A percentile compares a stretch with the other conserved stretches of the same genome.
phyloP scores from a whole-genome alignment of 169 alveolate species.

The Amoebophrya sp. region DNA sequence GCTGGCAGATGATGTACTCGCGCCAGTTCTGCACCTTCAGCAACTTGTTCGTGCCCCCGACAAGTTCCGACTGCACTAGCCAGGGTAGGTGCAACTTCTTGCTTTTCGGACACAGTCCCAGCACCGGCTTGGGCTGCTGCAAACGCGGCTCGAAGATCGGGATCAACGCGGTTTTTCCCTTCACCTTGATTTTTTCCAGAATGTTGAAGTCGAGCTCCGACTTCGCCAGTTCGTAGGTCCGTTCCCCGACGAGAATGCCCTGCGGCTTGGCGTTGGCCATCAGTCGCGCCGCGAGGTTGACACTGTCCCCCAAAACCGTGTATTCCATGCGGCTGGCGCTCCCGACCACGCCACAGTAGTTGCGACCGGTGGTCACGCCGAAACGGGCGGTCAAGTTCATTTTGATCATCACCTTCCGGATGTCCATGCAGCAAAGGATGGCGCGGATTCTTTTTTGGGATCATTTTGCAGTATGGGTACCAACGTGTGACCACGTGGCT shows the following conservation, averaged over 20 bases:
- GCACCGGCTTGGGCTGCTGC: background rate
- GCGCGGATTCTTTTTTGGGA: constrained; percentile 38
- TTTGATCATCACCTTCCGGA: constrained; percentile 36
- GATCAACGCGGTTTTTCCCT: constrained; percentile 28
- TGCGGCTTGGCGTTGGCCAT: constrained; percentile 57
- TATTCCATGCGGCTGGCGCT: constrained; percentile 49
- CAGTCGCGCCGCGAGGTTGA: constrained; percentile 55
- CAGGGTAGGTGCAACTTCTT: background rate
- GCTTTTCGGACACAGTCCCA: background rate
- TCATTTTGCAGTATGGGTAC: too few relatives aligned
- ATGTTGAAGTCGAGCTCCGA: constrained; percentile 31
- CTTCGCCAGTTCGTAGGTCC: constrained; percentile 48
- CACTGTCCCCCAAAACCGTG: constrained; percentile 54
- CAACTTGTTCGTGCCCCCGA: background rate
- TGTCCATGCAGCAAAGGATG: constrained; percentile 49
- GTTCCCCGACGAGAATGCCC: constrained; percentile 52
- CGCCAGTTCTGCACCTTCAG: background rate
- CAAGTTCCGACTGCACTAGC: background rate
- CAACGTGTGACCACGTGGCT: too few relatives aligned
- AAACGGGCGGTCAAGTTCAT: constrained; percentile 40
- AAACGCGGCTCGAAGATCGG: constrained; percentile 39
- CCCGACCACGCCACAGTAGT: constrained; percentile 56
- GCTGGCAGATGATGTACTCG: background rate
- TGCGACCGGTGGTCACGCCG: constrained; percentile 54
- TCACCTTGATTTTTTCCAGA: constrained; percentile 44